A percentile compares a stretch with the other conserved stretches of the same genome.
Conservation (phyloP, 805 yeast species). For the Blastobotrys attinorum region DNA sequence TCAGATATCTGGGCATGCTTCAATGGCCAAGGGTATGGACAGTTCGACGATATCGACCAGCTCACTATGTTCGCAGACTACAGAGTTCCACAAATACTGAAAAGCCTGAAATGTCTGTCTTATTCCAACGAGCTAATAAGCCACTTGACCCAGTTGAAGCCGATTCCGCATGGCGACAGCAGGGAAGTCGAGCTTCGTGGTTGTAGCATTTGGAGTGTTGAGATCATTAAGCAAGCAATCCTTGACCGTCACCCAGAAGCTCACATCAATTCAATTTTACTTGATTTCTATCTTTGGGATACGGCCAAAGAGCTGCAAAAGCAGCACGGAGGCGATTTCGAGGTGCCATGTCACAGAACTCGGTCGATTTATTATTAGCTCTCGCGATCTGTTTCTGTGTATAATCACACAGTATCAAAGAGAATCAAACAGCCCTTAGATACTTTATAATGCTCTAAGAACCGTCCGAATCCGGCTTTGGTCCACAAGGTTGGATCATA, state of each 20-base stretch:
- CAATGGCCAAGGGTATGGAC: constrained; percentile 29
- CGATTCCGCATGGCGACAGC: constrained; percentile 26
- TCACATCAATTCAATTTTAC: constrained; percentile 30
- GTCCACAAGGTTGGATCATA: constrained; percentile 25
- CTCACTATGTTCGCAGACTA: constrained; percentile 42
- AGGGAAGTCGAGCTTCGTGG: constrained; percentile 36
- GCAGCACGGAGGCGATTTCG: constrained; percentile 10
- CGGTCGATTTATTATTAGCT: constrained; percentile 30
- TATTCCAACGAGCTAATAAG: constrained; percentile 25
- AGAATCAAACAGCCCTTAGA: too few relatives aligned
- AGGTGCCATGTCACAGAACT: constrained; percentile 32
- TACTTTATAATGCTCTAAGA: too few relatives aligned
- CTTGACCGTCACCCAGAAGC: constrained; percentile 14
- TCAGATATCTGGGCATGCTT: constrained; percentile 40
- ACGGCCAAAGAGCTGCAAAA: constrained; percentile 34
- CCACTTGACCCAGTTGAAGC: constrained; percentile 17
- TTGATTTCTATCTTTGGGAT: constrained; percentile 40
- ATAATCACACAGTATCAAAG: too few relatives aligned
- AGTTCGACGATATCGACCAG: constrained; percentile 32
- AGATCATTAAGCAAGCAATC: constrained; percentile 25
- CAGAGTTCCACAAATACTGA: constrained; percentile 38
- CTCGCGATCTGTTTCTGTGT: too few relatives aligned
- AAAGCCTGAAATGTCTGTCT: constrained; percentile 29
- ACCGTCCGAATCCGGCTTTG: constrained; percentile 13
- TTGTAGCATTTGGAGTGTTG: constrained; percentile 37